Evolutionary conservation across 1,284 basidiomycete species (phyloP).

Genomic region (Chiua sp.): DNA sequence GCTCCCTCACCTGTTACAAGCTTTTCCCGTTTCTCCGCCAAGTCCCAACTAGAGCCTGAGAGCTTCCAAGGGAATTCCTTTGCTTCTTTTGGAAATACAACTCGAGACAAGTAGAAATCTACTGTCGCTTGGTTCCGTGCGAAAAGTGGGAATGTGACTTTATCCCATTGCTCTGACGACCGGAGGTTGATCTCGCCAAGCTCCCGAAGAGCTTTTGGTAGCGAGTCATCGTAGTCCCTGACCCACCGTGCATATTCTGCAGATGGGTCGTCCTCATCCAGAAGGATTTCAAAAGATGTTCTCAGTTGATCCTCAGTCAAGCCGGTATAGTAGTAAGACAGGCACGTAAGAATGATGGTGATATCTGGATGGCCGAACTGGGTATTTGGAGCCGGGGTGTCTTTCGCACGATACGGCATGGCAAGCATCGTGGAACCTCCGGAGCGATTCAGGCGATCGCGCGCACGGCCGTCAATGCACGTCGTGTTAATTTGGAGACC

Average conservation of each 20-base stretch:
- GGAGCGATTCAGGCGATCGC: too few relatives aligned
- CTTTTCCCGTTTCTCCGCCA: slow-evolving; percentile 38
- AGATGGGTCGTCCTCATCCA: slow-evolving; percentile 47
- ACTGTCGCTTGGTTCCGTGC: slow-evolving; percentile 43
- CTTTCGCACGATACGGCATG: slow-evolving; percentile 57
- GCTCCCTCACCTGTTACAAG: slow-evolving; percentile 5
- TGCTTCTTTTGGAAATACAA: slow-evolving; percentile 26
- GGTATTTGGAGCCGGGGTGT: slow-evolving; percentile 49
- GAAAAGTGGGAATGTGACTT: slow-evolving; percentile 40
- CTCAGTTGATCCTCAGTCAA: slow-evolving; percentile 44
- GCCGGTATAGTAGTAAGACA: slow-evolving; percentile 57
- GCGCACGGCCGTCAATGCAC: too few relatives aligned
- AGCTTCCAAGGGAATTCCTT: slow-evolving; percentile 52
- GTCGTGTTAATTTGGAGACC: slow-evolving; percentile 26
- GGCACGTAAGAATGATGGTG: slow-evolving; percentile 49
- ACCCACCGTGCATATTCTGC: slow-evolving; percentile 51
- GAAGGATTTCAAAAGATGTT: slow-evolving; percentile 43
- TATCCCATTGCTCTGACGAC: slow-evolving; percentile 40
- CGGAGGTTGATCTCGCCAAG: slow-evolving; percentile 46
- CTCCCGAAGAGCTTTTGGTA: slow-evolving; percentile 37
- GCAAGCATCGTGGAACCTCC: slow-evolving; percentile 38
- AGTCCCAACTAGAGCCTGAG: slow-evolving; percentile 54
- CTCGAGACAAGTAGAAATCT: slow-evolving; percentile 50
- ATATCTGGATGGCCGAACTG: slow-evolving; percentile 62
- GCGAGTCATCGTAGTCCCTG: neutral